Conservation (phyloP, 495 filamentous ascomycete genomes). For the Diplogelasinospora grovesii region DNA sequence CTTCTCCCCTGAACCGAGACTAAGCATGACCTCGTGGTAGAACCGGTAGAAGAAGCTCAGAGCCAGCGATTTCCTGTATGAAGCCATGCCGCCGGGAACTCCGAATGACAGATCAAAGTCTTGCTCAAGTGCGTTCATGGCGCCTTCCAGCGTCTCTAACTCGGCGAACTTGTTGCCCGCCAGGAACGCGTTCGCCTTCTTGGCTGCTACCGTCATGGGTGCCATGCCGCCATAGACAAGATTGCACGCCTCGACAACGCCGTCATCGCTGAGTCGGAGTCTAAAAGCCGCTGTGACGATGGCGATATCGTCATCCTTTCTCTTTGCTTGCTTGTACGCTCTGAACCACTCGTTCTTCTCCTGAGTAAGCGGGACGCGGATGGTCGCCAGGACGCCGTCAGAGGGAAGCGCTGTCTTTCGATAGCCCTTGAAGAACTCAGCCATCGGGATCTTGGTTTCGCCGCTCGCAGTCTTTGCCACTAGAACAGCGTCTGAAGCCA, state of each 20-base stretch:
- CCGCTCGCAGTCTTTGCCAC: conserved; percentile 66
- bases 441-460: conserved; percentile 81
- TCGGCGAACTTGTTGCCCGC: conserved; percentile 73
- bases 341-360: conserved; percentile 64
- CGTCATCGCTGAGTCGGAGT: conserved; percentile 55
- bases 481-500: conserved; percentile 75
- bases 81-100: conserved; percentile 93
- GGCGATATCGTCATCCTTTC: conserved; percentile 95
- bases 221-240: conserved; percentile 92
- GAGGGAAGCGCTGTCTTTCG: conserved; percentile 73
- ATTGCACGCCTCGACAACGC: conserved; percentile 62
- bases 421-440: conserved; percentile 88
- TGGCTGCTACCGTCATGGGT: conserved; percentile 74
- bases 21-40: conserved; percentile 59
- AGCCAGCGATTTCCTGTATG: conserved; percentile 84
- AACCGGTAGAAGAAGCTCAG: conserved; percentile 86
- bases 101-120: conserved; percentile 83
- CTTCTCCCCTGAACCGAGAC: conserved; percentile 30
- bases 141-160: conserved; percentile 73
- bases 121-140: conserved; percentile 76
- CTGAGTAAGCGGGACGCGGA: conserved; percentile 71
- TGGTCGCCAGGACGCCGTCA: conserved; percentile 76
- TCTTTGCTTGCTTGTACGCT: conserved; percentile 90
- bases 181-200: conserved; percentile 63
- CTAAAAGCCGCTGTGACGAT: conserved; percentile 84